Evolutionary conservation across 2,329 filamentous ascomycete genomes (phyloP).

Genomic region (Neonectria magnoliae): DNA sequence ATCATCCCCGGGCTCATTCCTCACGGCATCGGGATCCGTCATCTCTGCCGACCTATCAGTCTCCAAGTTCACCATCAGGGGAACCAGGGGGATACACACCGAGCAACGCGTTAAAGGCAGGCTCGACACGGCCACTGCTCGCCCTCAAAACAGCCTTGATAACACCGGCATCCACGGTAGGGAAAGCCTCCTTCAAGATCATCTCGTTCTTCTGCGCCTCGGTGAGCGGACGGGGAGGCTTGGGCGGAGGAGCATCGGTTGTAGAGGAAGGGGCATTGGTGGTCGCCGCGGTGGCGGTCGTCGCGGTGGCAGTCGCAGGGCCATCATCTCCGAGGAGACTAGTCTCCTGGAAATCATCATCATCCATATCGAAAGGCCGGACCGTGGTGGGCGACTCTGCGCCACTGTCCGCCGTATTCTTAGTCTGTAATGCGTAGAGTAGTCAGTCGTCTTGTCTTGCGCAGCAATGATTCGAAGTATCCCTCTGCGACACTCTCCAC

Average conservation of each 20-base stretch:
- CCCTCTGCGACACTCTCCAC: conserved; percentile 40
- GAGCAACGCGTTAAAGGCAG: conserved; percentile 93
- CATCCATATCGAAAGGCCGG: conserved; percentile 73
- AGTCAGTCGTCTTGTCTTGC: conserved; percentile 35
- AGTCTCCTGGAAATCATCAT: conserved; percentile 74
- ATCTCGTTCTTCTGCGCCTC: conserved; percentile 86
- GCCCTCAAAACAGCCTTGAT: conserved; percentile 89
- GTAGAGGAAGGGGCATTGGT: conserved; percentile 45
- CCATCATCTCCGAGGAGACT: conserved; percentile 58
- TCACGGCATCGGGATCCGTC: conserved; percentile 78
- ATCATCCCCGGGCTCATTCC: conserved; percentile 61
- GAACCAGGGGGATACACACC: conserved; percentile 59
- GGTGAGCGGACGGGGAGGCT: conserved; percentile 85
- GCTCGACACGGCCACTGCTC: conserved; percentile 87
- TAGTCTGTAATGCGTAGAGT: conserved; percentile 49
- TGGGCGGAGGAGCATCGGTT: conserved; percentile 69
- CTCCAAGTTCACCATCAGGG: neutral
- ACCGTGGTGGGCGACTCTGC: conserved; percentile 75
- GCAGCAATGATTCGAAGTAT: conserved; percentile 20
- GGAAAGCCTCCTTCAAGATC: conserved; percentile 94
- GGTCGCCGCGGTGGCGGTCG: conserved; percentile 39
- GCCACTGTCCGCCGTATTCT: conserved; percentile 53
- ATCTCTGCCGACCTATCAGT: conserved; percentile 63
- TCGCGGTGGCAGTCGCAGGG: conserved; percentile 38
- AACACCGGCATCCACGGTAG: conserved; percentile 79